These are phyloP conservation scores for Sarcomyxa edulis DNA, from an alignment of 768 basidiomycete genomes.

Conservation along the genomic window DNA sequence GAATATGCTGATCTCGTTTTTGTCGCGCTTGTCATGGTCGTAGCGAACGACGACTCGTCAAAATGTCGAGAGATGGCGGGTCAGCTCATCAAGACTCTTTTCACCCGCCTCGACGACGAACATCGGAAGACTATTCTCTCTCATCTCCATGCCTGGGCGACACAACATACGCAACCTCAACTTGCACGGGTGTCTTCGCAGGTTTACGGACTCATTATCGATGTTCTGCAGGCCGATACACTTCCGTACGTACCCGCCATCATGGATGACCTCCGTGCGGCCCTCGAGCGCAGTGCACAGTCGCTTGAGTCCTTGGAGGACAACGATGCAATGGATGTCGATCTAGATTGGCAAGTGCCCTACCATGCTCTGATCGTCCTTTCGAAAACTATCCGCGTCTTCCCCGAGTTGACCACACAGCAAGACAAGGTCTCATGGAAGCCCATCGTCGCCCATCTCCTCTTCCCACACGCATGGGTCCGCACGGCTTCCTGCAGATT, in stretches of 20 bases:
- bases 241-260: slow-evolving; percentile 40
- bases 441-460: slow-evolving; percentile 56
- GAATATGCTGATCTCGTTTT: slow-evolving; percentile 90
- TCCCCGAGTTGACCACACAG: slow-evolving; percentile 42
- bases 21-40: slow-evolving; percentile 84
- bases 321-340: slow-evolving; percentile 39
- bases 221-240: slow-evolving; percentile 49
- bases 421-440: slow-evolving; percentile 56
- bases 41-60: slow-evolving; percentile 91
- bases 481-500: slow-evolving; percentile 75
- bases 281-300: slow-evolving; percentile 39
- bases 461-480: slow-evolving; percentile 95
- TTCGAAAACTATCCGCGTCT: slow-evolving; percentile 54
- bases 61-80: slow-evolving; percentile 89
- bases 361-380: slow-evolving; percentile 75
- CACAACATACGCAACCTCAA: slow-evolving; percentile 50
- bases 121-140: slow-evolving; percentile 52
- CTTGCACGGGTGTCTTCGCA: slow-evolving; percentile 74
- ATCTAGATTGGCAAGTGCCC: slow-evolving; percentile 74
- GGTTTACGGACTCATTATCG: slow-evolving; percentile 77
- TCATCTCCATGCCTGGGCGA: slow-evolving; percentile 78
- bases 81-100: slow-evolving; percentile 72
- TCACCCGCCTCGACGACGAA: slow-evolving; percentile 59
- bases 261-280: slow-evolving; percentile 49
- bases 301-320: slow-evolving; percentile 37